These are phyloP conservation scores for Zygosaccharomyces sapae DNA, from an alignment of 1,139 yeast genomes.

Conservation along the genomic window DNA sequence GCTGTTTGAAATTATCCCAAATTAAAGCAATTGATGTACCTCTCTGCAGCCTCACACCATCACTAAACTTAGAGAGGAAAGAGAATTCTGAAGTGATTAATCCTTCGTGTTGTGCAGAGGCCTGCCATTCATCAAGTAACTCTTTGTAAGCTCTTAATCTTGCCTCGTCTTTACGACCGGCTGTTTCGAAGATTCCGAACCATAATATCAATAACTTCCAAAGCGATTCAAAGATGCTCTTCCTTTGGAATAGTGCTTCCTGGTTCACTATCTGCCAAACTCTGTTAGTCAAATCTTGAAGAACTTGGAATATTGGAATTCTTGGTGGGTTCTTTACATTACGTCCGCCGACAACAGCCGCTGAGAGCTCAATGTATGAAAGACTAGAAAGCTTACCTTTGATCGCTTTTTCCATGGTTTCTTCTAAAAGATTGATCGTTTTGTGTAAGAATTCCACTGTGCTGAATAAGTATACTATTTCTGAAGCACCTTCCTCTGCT, in stretches of 20 bases:
- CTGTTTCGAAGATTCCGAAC: slow-evolving; percentile 44
- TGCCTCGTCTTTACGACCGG: slow-evolving; percentile 57
- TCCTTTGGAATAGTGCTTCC: slow-evolving; percentile 14
- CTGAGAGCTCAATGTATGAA: slow-evolving; percentile 62
- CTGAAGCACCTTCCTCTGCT: slow-evolving; percentile 26
- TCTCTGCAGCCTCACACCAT: slow-evolving; percentile 49
- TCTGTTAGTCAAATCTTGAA: slow-evolving; percentile 37
- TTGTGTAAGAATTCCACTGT: slow-evolving; percentile 29
- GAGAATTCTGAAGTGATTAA: slow-evolving; percentile 19
- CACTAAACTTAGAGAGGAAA: slow-evolving; percentile 40
- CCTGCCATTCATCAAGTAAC: slow-evolving; percentile 51
- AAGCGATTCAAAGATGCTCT: slow-evolving; percentile 35
- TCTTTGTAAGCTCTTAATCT: slow-evolving; percentile 65
- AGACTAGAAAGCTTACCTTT: slow-evolving; percentile 51
- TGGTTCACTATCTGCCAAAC: slow-evolving; percentile 26
- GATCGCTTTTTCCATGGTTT: slow-evolving; percentile 41
- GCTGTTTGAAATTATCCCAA: slow-evolving; percentile 63
- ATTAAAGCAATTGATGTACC: slow-evolving; percentile 64
- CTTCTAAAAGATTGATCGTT: slow-evolving; percentile 25
- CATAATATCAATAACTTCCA: slow-evolving; percentile 45
- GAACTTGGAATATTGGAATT: slow-evolving; percentile 47
- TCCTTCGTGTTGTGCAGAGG: slow-evolving; percentile 18
- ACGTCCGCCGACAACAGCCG: slow-evolving; percentile 58
- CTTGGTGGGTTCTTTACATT: slow-evolving; percentile 57
- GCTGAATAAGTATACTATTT: slow-evolving; percentile 37